A percentile compares a stretch with the other conserved stretches of the same genome.
These are phyloP conservation scores for Botryobasidium botryosum DNA, from an alignment of 768 basidiomycete species.

Conservation along the genomic window DNA sequence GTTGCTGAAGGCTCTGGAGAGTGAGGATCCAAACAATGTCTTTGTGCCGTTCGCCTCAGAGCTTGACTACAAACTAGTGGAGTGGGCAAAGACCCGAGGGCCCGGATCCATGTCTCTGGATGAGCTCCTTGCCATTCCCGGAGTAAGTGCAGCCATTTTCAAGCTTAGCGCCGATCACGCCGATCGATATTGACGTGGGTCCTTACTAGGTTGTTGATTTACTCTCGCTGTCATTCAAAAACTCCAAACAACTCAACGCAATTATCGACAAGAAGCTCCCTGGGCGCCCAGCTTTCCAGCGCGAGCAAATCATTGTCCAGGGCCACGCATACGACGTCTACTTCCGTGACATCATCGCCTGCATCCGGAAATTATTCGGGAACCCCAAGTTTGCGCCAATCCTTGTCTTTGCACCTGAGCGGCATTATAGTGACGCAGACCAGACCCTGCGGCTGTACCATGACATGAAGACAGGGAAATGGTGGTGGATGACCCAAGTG, in stretches of 20 bases:
- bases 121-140: not conserved
- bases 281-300: not conserved
- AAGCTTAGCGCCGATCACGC: not conserved
- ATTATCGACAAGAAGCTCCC: slow-evolving; percentile 4
- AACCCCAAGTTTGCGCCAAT: too few species aligned
- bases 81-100: not conserved
- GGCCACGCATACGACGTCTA: not conserved
- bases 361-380: not conserved
- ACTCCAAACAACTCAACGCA: not conserved
- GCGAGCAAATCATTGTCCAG: not conserved
- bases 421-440: slow-evolving; percentile 22
- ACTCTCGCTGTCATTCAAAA: slow-evolving; percentile 3
- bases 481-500: slow-evolving; percentile 40
- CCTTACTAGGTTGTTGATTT: not conserved
- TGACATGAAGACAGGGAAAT: slow-evolving; percentile 32
- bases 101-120: not conserved
- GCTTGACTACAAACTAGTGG: not conserved
- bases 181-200: not conserved
- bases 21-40: too few species aligned
- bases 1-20: too few species aligned
- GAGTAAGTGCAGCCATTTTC: not conserved
- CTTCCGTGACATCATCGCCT: not conserved
- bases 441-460: slow-evolving; percentile 18
- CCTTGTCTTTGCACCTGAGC: slow-evolving; percentile 21
- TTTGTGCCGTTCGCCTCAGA: not conserved